These are phyloP conservation scores for Tuber brumale DNA, from an alignment of 495 filamentous ascomycete species.

Conservation along the genomic window DNA sequence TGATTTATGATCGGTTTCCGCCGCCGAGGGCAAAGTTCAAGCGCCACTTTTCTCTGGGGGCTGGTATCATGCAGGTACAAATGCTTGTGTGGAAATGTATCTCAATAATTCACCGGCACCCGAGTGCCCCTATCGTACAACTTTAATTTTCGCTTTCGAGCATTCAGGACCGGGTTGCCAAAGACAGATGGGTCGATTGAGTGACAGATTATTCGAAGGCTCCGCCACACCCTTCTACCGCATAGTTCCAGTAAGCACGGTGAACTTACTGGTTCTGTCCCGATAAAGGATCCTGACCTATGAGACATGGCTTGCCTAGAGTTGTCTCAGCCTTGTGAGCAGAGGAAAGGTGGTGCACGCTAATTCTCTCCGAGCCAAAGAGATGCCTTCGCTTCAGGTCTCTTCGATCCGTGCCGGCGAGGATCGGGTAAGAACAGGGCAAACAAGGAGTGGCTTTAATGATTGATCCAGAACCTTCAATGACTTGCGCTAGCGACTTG, in stretches of 20 bases:
- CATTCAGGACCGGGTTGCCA: background rate
- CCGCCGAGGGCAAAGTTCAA: background rate
- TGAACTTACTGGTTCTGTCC: background rate
- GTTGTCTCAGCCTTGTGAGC: conserved; percentile 1
- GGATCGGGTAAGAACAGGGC: background rate
- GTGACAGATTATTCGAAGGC: background rate
- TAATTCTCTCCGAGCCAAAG: background rate
- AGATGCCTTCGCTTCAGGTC: background rate
- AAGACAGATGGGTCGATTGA: background rate
- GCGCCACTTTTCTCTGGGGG: background rate
- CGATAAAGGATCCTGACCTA: background rate
- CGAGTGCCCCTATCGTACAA: background rate
- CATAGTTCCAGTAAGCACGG: background rate
- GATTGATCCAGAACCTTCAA: background rate
- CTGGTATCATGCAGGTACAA: background rate
- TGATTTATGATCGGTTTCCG: background rate
- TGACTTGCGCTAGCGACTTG: background rate
- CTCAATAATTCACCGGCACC: no score
- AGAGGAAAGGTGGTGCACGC: background rate
- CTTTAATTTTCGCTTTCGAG: background rate
- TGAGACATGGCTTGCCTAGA: background rate
- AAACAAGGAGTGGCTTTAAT: background rate
- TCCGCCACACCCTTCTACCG: background rate
- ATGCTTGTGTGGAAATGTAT: no score
- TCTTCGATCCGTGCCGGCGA: background rate